A percentile compares a stretch with the other conserved stretches of the same genome.
Conservation (phyloP, 2,329 filamentous ascomycete genomes). For the Camptophora hylomeconis region DNA sequence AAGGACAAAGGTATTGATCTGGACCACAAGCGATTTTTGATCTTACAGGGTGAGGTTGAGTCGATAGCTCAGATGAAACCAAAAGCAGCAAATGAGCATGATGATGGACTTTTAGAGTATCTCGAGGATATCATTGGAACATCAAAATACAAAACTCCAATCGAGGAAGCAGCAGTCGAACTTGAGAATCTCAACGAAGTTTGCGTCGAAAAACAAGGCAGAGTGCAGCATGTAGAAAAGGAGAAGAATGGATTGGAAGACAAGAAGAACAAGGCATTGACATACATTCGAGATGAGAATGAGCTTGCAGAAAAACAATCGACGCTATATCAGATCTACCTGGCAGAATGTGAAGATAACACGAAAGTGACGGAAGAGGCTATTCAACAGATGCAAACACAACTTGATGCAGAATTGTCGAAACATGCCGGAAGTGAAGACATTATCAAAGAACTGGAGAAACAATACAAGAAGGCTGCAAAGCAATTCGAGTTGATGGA, state of each 20-base stretch:
- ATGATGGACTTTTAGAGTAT: constrained; percentile 91
- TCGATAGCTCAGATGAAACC: constrained; percentile 99
- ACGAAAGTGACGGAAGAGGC: constrained; percentile 79
- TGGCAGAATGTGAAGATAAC: constrained; percentile 79
- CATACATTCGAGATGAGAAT: constrained; percentile 84
- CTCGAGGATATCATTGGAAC: constrained; percentile 98
- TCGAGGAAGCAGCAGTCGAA: constrained; percentile 83
- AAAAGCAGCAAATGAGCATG: constrained; percentile 87
- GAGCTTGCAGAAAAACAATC: constrained; percentile 82
- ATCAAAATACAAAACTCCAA: constrained; percentile 93
- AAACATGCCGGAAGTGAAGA: constrained; percentile 85
- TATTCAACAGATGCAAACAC: constrained; percentile 75
- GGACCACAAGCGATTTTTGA: constrained; percentile 95
- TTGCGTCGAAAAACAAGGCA: constrained; percentile 85
- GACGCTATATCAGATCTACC: constrained; percentile 82
- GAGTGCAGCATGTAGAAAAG: constrained; percentile 96
- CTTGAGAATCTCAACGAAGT: constrained; percentile 89
- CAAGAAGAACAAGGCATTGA: constrained; percentile 89
- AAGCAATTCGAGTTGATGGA: constrained; percentile 76
- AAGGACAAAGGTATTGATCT: constrained; percentile 83
- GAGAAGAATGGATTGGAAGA: constrained; percentile 87
- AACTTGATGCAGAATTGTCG: constrained; percentile 75
- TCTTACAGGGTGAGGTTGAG: constrained; percentile 93
- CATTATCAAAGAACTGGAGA: constrained; percentile 79
- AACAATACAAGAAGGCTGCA: constrained; percentile 65